Percentiles rank a stretch among this genome's conserved stretches.
phyloP scores from a whole-genome alignment of 768 basidiomycete genomes.

The Pholiota molesta region DNA sequence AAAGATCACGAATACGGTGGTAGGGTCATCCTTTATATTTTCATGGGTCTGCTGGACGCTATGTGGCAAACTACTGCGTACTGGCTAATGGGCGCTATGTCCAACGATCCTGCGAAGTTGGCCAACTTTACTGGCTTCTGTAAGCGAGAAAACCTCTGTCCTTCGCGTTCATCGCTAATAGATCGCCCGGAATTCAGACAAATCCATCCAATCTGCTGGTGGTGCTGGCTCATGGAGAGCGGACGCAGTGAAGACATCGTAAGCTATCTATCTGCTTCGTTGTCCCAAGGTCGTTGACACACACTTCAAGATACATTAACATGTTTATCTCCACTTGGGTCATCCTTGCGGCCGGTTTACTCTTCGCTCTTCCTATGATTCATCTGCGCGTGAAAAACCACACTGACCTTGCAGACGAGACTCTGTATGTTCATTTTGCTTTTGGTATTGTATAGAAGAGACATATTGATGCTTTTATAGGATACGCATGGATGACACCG shows the following conservation, averaged over 20 bases:
- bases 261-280: slow-evolving; percentile 28
- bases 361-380: slow-evolving; percentile 74
- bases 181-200: slow-evolving; percentile 17
- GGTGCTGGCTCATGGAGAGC: slow-evolving; percentile 76
- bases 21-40: slow-evolving; percentile 64
- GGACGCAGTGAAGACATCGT: slow-evolving; percentile 67
- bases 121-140: slow-evolving; percentile 84
- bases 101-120: slow-evolving; percentile 78
- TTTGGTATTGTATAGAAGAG: background rate
- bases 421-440: slow-evolving; percentile 42
- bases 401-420: slow-evolving; percentile 54
- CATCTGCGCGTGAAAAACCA: slow-evolving; percentile 67
- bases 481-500: background rate
- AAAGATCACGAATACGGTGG: slow-evolving; percentile 54
- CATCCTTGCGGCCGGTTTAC: slow-evolving; percentile 64
- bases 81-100: slow-evolving; percentile 87
- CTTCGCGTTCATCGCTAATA: background rate
- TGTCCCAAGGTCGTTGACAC: background rate
- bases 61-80: slow-evolving; percentile 88
- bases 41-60: slow-evolving; percentile 75
- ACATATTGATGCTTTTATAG: background rate
- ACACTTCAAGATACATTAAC: slow-evolving; percentile 55
- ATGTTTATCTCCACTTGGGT: slow-evolving; percentile 77
- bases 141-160: slow-evolving; percentile 38
- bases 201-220: slow-evolving; percentile 77